Base-by-base conservation (phyloP, 805 yeast species). In the Metschnikowia drakensbergensis region DNA sequence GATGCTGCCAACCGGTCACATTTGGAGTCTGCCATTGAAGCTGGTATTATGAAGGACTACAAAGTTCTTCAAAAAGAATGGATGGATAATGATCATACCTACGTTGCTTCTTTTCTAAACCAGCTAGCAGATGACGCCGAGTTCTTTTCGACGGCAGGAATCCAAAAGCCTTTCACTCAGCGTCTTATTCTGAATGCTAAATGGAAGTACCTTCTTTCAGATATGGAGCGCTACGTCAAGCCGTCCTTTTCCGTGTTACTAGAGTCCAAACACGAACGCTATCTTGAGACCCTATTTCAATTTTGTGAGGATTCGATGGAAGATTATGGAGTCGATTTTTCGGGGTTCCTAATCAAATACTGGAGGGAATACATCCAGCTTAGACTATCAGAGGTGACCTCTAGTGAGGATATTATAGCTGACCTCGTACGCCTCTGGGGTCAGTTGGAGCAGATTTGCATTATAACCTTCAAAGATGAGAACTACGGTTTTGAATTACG, bases 401-500 rank as follows among this genome's bases (percentile, higher is more conserved):
- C 33, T 23, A 43, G 45, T n/a, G 27, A 28, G n/a, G 37, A 44
- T 2, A 29, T 52, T 6, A 50, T 58, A 10, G 45, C 49, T 13
- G 29, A 34, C 4, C 46, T 66, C 11, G 58, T 57, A 23, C 46
- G 42, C 5, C 40, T 55, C 6, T 58, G 57, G 53, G 31, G 43
- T 1, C 49, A 52, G n/a, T 55, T 48, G 28, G 48, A 46, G 25
- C 11, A 7, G 9, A 47, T 61, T 13, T 54, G 55, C 4, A 26
- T 39, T 0, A 13, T 37, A 1, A 46, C 42, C 6, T 35, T 48
- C 17, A 33, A 45, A 4, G 48, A 59, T 42, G 63, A 58, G 10
- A 48, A 49, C 28, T 65, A 68, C 42, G 67, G 61, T 39, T 62
- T 61, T 49, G 71, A 68, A 48, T 49, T 67, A n/a, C 55, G 75